A percentile compares a stretch with the other conserved stretches of the same genome.
Evolutionary conservation across 164 flowering plant species (phyloP).

Genomic region (Tetracentron sinense): DNA sequence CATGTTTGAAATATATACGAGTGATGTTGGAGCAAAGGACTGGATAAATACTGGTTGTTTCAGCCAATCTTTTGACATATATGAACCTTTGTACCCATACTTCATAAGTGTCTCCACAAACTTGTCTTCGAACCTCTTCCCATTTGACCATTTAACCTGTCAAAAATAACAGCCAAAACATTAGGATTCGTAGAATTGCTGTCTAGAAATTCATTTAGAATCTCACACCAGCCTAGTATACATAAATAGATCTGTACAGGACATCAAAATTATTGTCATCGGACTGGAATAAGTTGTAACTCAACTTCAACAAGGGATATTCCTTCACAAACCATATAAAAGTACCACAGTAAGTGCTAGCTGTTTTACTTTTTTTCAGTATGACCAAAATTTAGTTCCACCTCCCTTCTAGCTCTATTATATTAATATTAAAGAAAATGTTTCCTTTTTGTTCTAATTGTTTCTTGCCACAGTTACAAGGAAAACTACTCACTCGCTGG

Average conservation of each 20-base stretch:
- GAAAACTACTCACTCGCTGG: conserved; percentile 65
- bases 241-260: neutral
- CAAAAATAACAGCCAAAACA: conserved; percentile 7
- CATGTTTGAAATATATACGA: conserved; percentile 60
- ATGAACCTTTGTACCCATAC: conserved; percentile 85
- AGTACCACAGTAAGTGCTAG: neutral
- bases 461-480: neutral
- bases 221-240: neutral
- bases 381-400: neutral
- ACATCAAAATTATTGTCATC: neutral
- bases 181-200: neutral
- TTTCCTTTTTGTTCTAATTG: neutral
- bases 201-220: neutral
- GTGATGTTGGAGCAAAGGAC: conserved; percentile 95
- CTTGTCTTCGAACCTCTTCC: conserved; percentile 84
- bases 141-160: conserved; percentile 91
- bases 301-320: neutral
- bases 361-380: neutral
- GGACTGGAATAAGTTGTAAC: neutral
- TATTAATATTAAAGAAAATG: neutral
- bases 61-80: conserved; percentile 85
- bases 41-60: conserved; percentile 87
- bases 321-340: neutral
- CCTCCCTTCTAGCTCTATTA: neutral
- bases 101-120: conserved; percentile 79